Evolutionary conservation across 768 basidiomycete genomes (phyloP).

Genomic region (Steccherinum ochraceum): DNA sequence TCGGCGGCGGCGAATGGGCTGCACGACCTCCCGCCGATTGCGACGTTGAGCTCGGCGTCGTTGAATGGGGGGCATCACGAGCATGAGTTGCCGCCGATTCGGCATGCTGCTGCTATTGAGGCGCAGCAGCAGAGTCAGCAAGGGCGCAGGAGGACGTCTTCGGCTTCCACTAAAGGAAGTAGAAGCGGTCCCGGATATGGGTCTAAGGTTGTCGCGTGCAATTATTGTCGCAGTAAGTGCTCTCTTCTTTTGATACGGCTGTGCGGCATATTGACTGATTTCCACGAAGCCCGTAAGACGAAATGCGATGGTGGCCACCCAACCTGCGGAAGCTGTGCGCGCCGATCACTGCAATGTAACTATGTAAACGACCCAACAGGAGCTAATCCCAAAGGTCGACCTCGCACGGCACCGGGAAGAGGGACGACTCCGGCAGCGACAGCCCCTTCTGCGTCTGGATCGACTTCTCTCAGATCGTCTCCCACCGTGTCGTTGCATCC

Average conservation of each 20-base stretch:
- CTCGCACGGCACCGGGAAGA: background rate
- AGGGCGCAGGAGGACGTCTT: conserved; percentile 60
- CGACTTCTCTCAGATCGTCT: conserved; percentile 20
- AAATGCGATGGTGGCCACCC: conserved; percentile 87
- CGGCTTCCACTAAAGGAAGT: conserved; percentile 56
- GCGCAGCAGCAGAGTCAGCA: conserved; percentile 15
- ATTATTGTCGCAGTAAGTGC: conserved; percentile 79
- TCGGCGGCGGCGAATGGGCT: conserved; percentile 2
- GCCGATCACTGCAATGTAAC: conserved; percentile 69
- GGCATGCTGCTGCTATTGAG: conserved; percentile 11
- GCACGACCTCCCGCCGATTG: conserved; percentile 15
- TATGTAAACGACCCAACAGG: conserved; percentile 61
- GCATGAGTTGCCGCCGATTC: conserved; percentile 18
- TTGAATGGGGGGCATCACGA: background rate
- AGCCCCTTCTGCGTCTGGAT: conserved; percentile 15
- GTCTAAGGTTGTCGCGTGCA: conserved; percentile 83
- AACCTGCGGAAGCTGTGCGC: conserved; percentile 76
- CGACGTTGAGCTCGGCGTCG: conserved; percentile 9
- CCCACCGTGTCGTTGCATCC: conserved; percentile 10
- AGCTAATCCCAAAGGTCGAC: conserved; percentile 13
- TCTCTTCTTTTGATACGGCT: background rate
- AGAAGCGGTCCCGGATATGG: conserved; percentile 63
- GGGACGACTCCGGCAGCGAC: background rate
- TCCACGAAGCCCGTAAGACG: conserved; percentile 68
- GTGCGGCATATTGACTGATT: conserved; percentile 1